These are phyloP conservation scores for Krasilnikovozyma curviuscula DNA, from an alignment of 768 basidiomycete species.

Conservation along the genomic window DNA sequence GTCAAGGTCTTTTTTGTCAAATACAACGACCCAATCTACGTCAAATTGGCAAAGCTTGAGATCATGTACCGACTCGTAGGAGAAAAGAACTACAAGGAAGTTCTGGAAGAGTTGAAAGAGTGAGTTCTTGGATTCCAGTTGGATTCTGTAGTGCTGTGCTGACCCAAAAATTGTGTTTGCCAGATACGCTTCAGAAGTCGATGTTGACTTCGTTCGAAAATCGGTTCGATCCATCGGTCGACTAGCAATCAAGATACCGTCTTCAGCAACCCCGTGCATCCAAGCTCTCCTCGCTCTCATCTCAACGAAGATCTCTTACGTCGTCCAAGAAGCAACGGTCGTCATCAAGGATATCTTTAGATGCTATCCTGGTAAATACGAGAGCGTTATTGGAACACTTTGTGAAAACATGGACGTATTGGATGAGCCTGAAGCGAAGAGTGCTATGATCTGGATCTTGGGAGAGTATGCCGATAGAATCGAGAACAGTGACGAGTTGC, in stretches of 20 bases:
- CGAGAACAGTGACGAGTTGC: constrained; percentile 81
- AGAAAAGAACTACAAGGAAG: constrained; percentile 81
- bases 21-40: constrained; percentile 97
- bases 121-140: constrained; percentile 30
- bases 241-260: constrained; percentile 85
- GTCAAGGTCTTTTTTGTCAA: constrained; percentile 99
- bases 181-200: constrained; percentile 90
- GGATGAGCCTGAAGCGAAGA: constrained; percentile 95
- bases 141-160: too few relatives aligned
- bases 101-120: constrained; percentile 92
- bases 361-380: constrained; percentile 87
- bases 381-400: constrained; percentile 85
- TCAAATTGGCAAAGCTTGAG: constrained; percentile 94
- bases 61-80: constrained; percentile 89
- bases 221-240: constrained; percentile 91
- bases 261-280: constrained; percentile 81
- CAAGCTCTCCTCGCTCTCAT: constrained; percentile 86
- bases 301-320: constrained; percentile 79
- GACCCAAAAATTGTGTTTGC: neutral
- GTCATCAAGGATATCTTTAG: constrained; percentile 99
- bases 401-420: constrained; percentile 90
- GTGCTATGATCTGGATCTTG: constrained; percentile 96
- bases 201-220: constrained; percentile 92
- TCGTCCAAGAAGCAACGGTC: constrained; percentile 93
- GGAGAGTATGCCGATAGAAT: constrained; percentile 96